Conservation (phyloP, 2,329 filamentous ascomycete species). For the Penicillium crustosum region DNA sequence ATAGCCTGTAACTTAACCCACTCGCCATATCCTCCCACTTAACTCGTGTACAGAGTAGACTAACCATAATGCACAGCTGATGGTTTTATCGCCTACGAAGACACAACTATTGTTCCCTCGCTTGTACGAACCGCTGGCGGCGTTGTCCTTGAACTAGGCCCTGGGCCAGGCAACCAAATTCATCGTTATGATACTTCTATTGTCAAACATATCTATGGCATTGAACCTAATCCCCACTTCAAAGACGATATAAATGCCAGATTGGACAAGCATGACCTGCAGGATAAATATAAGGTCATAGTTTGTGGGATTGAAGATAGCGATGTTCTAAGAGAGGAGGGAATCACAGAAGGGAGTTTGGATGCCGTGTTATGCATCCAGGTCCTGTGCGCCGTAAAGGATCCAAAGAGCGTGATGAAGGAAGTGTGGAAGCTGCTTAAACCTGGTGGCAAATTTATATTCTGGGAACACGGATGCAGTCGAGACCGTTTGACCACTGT, state of each 20-base stretch:
- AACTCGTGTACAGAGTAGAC: not conserved
- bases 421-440: slow-evolving; percentile 45
- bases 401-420: slow-evolving; percentile 21
- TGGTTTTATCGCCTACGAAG: slow-evolving; percentile 35
- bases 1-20: slow-evolving; percentile 15
- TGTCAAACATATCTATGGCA: slow-evolving; percentile 40
- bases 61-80: slow-evolving; percentile 19
- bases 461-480: slow-evolving; percentile 46
- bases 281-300: slow-evolving; percentile 43
- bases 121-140: slow-evolving; percentile 35
- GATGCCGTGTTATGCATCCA: slow-evolving; percentile 48
- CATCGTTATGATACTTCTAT: slow-evolving; percentile 36
- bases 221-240: slow-evolving; percentile 46
- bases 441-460: slow-evolving; percentile 49
- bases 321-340: slow-evolving; percentile 38
- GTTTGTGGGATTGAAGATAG: slow-evolving; percentile 43
- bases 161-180: slow-evolving; percentile 48
- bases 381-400: slow-evolving; percentile 45
- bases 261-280: slow-evolving; percentile 30
- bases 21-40: not conserved
- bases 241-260: slow-evolving; percentile 32
- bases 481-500: slow-evolving; percentile 27
- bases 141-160: slow-evolving; percentile 47
- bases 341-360: slow-evolving; percentile 35
- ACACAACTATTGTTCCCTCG: slow-evolving; percentile 35